These are phyloP conservation scores for Magnusiomyces fungicola DNA, from an alignment of 1,139 yeast genomes.

Conservation along the genomic window DNA sequence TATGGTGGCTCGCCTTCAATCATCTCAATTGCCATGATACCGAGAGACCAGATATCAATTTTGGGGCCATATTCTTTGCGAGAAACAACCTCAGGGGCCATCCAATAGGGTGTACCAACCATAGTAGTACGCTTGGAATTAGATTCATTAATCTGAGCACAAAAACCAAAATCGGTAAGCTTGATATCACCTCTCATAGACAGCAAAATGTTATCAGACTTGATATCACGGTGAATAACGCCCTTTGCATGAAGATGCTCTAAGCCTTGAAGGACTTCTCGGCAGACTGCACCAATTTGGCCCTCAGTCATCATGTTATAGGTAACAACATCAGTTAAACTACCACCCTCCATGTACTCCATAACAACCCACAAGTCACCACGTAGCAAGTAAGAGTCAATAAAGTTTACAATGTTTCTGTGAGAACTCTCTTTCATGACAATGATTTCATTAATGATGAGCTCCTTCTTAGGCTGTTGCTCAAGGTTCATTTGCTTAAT, in stretches of 20 bases:
- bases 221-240: constrained; percentile 92
- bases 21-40: constrained; percentile 98
- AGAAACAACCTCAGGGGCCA: constrained; percentile 98
- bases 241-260: constrained; percentile 87
- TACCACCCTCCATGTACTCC: constrained; percentile 99
- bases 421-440: constrained; percentile 95
- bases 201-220: constrained; percentile 83
- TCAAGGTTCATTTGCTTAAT: constrained; percentile 93
- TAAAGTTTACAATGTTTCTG: constrained; percentile 84
- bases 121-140: constrained; percentile 86
- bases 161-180: constrained; percentile 68
- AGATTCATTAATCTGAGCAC: constrained; percentile 90
- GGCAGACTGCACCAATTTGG: constrained; percentile 94
- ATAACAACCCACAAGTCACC: constrained; percentile 86
- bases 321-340: constrained; percentile 89
- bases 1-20: constrained; percentile 99
- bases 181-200: constrained; percentile 83
- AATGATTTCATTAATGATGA: constrained; percentile 86
- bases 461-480: constrained; percentile 89
- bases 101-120: constrained; percentile 99
- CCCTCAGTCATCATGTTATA: constrained; percentile 94
- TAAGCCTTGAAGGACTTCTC: constrained; percentile 82
- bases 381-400: constrained; percentile 69
- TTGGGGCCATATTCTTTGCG: constrained; percentile 94
- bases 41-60: constrained; percentile 95